phyloP scores from a whole-genome alignment of 345 rosid species.

The Lepidium sativum region DNA sequence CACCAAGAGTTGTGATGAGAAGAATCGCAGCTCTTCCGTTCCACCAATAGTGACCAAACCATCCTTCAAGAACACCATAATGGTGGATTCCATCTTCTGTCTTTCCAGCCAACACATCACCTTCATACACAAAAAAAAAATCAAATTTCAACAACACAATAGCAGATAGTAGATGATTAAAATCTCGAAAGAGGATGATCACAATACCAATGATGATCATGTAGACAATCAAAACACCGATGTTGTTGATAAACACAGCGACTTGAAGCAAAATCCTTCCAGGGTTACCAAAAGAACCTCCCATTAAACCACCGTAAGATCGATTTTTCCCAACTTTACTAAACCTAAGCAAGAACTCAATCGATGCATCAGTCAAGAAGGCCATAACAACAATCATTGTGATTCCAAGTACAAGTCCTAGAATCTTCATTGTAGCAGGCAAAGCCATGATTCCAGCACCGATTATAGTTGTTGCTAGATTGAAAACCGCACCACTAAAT shows the following conservation, averaged over 20 bases:
- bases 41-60: slow-evolving; percentile 92
- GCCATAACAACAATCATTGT: slow-evolving; percentile 75
- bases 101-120: slow-evolving; percentile 82
- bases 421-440: slow-evolving; percentile 81
- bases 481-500: slow-evolving; percentile 81
- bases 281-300: slow-evolving; percentile 66
- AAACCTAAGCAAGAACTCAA: slow-evolving; percentile 75
- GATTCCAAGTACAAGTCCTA: slow-evolving; percentile 73
- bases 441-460: slow-evolving; percentile 97
- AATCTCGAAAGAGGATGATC: background rate
- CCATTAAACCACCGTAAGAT: slow-evolving; percentile 85
- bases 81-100: slow-evolving; percentile 70
- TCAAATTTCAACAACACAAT: background rate
- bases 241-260: slow-evolving; percentile 59
- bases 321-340: slow-evolving; percentile 50
- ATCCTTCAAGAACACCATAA: slow-evolving; percentile 77
- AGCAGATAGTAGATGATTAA: background rate
- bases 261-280: slow-evolving; percentile 65
- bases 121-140: slow-evolving; percentile 23
- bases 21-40: slow-evolving; percentile 59
- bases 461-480: slow-evolving; percentile 71
- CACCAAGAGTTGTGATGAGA: slow-evolving; percentile 54
- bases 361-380: slow-evolving; percentile 70
- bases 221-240: slow-evolving; percentile 87
- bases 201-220: slow-evolving; percentile 73